Evolutionary conservation across 805 yeast species (phyloP).

Genomic region (Candida ficus): DNA sequence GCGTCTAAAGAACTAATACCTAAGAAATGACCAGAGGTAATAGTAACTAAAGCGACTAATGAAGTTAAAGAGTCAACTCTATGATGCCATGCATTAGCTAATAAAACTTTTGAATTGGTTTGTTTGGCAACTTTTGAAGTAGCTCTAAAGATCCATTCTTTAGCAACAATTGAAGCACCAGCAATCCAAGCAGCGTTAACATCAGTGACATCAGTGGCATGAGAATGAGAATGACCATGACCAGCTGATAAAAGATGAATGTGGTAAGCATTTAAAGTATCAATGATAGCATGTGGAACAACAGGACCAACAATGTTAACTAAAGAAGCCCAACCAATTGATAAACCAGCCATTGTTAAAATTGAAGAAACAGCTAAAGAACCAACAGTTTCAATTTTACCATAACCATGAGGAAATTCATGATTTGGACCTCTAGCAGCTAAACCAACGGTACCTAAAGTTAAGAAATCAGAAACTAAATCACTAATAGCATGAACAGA

Average conservation of each 20-base stretch:
- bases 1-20: constrained; percentile 85
- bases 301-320: constrained; percentile 62
- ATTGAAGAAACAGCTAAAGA: constrained; percentile 83
- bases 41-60: constrained; percentile 82
- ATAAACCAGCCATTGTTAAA: constrained; percentile 78
- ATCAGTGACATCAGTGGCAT: constrained; percentile 44
- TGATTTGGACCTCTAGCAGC: constrained; percentile 55
- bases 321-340: constrained; percentile 84
- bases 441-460: constrained; percentile 81
- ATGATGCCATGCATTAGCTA: constrained; percentile 99
- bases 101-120: constrained; percentile 80
- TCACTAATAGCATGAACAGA: constrained; percentile 92
- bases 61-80: constrained; percentile 92
- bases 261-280: constrained; percentile 47
- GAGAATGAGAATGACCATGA: constrained; percentile 29
- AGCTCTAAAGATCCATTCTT: constrained; percentile 82
- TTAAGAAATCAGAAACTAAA: constrained; percentile 81
- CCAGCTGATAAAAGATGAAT: constrained; percentile 36
- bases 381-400: constrained; percentile 90
- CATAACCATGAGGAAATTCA: constrained; percentile 80
- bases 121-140: constrained; percentile 75
- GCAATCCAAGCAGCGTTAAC: constrained; percentile 97
- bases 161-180: constrained; percentile 76
- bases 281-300: constrained; percentile 57
- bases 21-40: constrained; percentile 76